Conservation (phyloP, 23 red algal genomes). For the Gracilariopsis chorda region DNA sequence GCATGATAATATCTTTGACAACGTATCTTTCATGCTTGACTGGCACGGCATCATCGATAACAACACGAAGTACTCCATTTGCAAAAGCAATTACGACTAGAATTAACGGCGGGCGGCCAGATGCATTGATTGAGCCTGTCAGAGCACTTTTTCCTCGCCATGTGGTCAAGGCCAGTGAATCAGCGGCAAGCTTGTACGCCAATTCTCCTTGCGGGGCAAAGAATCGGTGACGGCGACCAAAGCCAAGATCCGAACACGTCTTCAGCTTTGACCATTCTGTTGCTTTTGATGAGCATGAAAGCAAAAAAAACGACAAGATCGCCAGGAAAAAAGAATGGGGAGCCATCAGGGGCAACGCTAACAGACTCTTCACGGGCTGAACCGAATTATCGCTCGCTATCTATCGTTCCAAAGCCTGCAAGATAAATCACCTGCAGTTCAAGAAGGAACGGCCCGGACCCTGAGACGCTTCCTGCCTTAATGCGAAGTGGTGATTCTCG, state of each 20-base stretch:
- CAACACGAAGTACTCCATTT: constrained; percentile 38
- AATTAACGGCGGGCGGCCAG: constrained; percentile 24
- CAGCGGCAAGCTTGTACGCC: not conserved
- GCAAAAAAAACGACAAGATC: too few relatives aligned
- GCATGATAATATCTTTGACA: constrained; percentile 35
- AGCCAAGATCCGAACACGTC: constrained; percentile 44
- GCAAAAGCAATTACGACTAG: constrained; percentile 14
- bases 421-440: too few relatives aligned
- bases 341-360: too few relatives aligned
- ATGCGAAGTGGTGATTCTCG: too few relatives aligned
- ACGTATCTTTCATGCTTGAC: not conserved
- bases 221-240: constrained; percentile 62
- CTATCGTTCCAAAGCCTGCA: too few relatives aligned
- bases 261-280: constrained; percentile 65
- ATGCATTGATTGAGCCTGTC: not conserved
- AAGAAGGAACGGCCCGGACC: too few relatives aligned
- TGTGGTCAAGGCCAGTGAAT: not conserved
- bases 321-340: too few relatives aligned
- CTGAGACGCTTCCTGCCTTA: too few relatives aligned
- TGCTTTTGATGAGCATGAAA: not conserved
- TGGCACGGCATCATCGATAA: constrained; percentile 1
- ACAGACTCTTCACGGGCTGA: too few relatives aligned
- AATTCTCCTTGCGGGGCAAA: not conserved
- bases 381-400: too few relatives aligned
- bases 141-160: constrained; percentile 41